These are phyloP conservation scores for Ochetophila trinervis DNA, from an alignment of 306 rosid genomes.

Conservation along the genomic window DNA sequence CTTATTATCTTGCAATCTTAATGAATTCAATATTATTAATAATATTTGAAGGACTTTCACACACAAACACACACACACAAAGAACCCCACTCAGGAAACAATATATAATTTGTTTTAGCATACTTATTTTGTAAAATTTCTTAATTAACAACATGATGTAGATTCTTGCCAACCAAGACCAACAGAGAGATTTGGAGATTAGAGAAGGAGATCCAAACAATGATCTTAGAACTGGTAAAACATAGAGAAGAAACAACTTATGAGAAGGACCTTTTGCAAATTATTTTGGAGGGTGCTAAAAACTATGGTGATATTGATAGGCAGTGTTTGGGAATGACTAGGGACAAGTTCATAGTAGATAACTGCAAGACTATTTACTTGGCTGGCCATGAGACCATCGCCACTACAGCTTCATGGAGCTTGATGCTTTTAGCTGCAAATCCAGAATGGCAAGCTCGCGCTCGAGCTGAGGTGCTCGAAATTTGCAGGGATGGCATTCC, in stretches of 20 bases:
- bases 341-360: slow-evolving; percentile 48
- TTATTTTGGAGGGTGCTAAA: slow-evolving; percentile 61
- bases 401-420: slow-evolving; percentile 26
- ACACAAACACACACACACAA: no score
- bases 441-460: slow-evolving; percentile 40
- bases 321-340: slow-evolving; percentile 18
- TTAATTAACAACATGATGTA: no score
- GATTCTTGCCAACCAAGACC: slow-evolving; percentile 51
- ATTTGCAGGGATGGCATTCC: slow-evolving; percentile 11
- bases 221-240: slow-evolving; percentile 39
- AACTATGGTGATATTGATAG: slow-evolving; percentile 17
- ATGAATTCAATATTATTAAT: no score
- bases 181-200: slow-evolving; percentile 58
- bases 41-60: no score
- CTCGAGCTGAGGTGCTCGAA: slow-evolving; percentile 21
- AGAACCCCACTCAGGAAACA: no score
- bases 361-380: slow-evolving; percentile 35
- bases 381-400: slow-evolving; percentile 37
- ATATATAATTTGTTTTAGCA: no score
- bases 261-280: slow-evolving; percentile 68
- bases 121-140: no score
- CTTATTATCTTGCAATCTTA: neutral
- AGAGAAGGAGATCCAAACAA: slow-evolving; percentile 51
- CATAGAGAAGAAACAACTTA: slow-evolving; percentile 27
- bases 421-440: slow-evolving; percentile 28